These are phyloP conservation scores for Nannochloropsis salina DNA, from an alignment of 108 stramenopile species.

Conservation along the genomic window DNA sequence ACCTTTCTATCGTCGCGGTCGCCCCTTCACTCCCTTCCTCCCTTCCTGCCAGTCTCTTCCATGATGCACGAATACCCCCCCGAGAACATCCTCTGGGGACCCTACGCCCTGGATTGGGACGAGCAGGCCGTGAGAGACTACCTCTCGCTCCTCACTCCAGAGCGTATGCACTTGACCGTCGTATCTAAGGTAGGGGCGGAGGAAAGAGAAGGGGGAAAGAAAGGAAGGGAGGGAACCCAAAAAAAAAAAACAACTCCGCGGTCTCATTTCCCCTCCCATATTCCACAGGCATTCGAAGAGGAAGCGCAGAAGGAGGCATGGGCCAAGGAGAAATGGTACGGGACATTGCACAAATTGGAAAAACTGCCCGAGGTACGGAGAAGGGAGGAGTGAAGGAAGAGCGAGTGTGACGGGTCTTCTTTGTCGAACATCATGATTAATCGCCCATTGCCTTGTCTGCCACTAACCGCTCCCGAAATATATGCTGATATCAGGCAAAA, in stretches of 20 bases:
- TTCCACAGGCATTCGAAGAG: constrained; percentile 1
- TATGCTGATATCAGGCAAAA: not conserved
- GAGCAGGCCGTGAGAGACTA: constrained; percentile 30
- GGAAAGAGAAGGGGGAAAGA: not conserved
- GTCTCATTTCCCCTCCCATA: constrained; percentile 17
- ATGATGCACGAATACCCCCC: not conserved
- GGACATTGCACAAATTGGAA: constrained; percentile 37
- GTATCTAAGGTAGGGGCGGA: not conserved
- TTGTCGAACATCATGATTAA: not conserved
- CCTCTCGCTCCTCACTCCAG: constrained; percentile 27
- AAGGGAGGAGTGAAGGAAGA: not conserved
- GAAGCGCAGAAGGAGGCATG: constrained; percentile 26
- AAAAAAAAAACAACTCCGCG: not conserved
- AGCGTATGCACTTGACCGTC: constrained; percentile 27
- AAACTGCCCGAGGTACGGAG: not conserved
- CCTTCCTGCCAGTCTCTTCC: not conserved
- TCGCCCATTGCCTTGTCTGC: not conserved
- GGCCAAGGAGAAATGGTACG: constrained; percentile 44
- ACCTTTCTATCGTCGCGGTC: not conserved
- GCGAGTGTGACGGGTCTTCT: not conserved
- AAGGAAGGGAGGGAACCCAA: not conserved
- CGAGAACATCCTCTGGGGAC: constrained; percentile 28
- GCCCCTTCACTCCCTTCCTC: not conserved
- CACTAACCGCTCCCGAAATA: not conserved
- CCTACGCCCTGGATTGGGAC: constrained; percentile 31